Percentiles rank a stretch among this genome's conserved stretches.
Conservation (phyloP, 2,329 filamentous ascomycete genomes). For the Fusarium poae region DNA sequence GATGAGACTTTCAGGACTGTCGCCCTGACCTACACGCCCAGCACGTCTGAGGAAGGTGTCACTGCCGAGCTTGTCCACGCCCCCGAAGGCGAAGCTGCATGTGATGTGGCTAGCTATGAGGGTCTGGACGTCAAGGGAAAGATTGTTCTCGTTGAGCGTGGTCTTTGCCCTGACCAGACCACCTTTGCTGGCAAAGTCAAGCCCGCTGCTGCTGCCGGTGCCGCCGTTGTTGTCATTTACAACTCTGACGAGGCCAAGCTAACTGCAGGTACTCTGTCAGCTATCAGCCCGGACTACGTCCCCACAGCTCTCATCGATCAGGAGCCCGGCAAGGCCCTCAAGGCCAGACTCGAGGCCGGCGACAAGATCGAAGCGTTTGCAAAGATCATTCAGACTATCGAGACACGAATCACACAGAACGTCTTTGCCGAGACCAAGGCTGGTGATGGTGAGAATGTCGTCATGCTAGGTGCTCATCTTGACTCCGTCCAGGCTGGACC, state of each 20-base stretch:
- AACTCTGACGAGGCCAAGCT: constrained; percentile 50
- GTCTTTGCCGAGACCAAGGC: constrained; percentile 61
- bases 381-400: constrained; percentile 53
- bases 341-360: constrained; percentile 51
- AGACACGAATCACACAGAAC: constrained; percentile 59
- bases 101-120: constrained; percentile 46
- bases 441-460: constrained; percentile 58
- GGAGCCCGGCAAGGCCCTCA: constrained; percentile 46
- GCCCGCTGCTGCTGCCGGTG: constrained; percentile 50
- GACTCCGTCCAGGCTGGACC: constrained; percentile 60
- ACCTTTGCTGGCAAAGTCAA: constrained; percentile 52
- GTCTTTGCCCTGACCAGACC: constrained; percentile 49
- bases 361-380: constrained; percentile 54
- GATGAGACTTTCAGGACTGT: constrained; percentile 47
- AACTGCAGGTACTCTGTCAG: constrained; percentile 49
- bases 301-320: constrained; percentile 52
- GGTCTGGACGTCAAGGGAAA: constrained; percentile 49
- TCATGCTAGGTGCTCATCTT: constrained; percentile 60
- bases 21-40: constrained; percentile 51
- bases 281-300: constrained; percentile 46
- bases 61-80: constrained; percentile 47
- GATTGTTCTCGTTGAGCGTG: constrained; percentile 52
- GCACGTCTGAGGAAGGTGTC: constrained; percentile 50
- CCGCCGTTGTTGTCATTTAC: constrained; percentile 51
- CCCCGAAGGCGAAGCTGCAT: constrained; percentile 47